Base-by-base conservation (phyloP, 2,329 filamentous ascomycete species). In the Beauveria sp. region DNA sequence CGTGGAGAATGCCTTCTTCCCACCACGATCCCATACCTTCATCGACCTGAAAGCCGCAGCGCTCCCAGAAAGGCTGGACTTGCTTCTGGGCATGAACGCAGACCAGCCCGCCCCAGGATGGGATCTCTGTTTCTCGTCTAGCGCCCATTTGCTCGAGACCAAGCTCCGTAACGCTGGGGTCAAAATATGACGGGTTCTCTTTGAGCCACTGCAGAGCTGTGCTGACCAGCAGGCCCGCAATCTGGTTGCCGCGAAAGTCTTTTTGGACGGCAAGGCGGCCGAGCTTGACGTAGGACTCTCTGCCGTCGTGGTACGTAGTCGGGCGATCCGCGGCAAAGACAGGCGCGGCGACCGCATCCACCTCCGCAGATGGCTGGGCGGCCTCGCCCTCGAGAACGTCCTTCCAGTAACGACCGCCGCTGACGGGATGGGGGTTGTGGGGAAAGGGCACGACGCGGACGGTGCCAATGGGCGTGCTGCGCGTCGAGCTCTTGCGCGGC, bases 361-460 rank as follows among this genome's bases (percentile, higher is more conserved):
- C 9, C 50, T 30, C 24, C 12, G 12, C 47, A 12, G 47, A 50
- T 10, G 50, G 18, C 22, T 14, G 4, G 26, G 18, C 26, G 47
- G 7, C 58, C 24, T 70, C 67, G 24, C 66, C 68, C 61, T 73
- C 66, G 30, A 80, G 67, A 16, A 72, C 67, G 41, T 78, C 77
- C 63, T 78, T 75, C 62, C 77, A 74, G 68, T 84, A 85, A 28
- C 69, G 69, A 6, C 75, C 80, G 5, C 80, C 83, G 0, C 73
- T 69, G 64, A 76, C 69, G 48, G 85, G 84, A 73, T 93, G 85
- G 37, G 85, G 78, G 10, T 77, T 76, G 68, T 96, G 89, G 1
- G 90, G 91, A 56, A 91, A 91, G 0, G 92, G 92, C 0, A 96
- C 89, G 12, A 96, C 78, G 24, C 92, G 85, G 62, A 96, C 82